Conservation (phyloP, 169 alveolate species). For the Plasmodium ovale region DNA sequence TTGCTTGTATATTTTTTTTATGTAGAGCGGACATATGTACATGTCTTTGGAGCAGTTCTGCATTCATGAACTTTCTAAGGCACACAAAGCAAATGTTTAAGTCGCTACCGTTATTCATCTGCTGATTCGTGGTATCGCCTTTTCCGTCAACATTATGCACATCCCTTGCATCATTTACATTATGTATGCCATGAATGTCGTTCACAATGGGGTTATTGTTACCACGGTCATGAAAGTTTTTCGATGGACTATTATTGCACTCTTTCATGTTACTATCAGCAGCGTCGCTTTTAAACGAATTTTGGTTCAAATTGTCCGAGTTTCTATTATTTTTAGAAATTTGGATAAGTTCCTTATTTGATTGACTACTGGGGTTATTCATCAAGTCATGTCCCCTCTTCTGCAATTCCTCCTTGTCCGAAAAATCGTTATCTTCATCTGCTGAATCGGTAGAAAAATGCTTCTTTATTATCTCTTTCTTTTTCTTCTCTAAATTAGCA, state of each 20-base stretch:
- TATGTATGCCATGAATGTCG: neutral
- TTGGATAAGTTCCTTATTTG: neutral
- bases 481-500: constrained; percentile 52
- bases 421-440: constrained; percentile 55
- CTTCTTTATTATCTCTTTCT: constrained; percentile 54
- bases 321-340: neutral
- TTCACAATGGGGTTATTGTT: neutral
- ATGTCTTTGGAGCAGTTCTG: constrained; percentile 79
- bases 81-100: constrained; percentile 81
- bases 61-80: constrained; percentile 77
- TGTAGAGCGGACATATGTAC: constrained; percentile 80
- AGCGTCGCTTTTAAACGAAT: neutral
- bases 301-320: neutral
- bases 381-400: constrained; percentile 4
- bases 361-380: constrained; percentile 10
- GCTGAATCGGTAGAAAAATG: constrained; percentile 68
- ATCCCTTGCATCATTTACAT: neutral
- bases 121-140: constrained; percentile 16
- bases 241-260: neutral
- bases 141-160: neutral
- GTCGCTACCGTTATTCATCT: neutral
- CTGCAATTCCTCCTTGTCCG: constrained; percentile 17
- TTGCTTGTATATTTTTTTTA: constrained; percentile 44
- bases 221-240: neutral
- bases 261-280: neutral